Base-by-base conservation (phyloP, 176 grass and related monocot species). In the Aegilops sharonensis region DNA sequence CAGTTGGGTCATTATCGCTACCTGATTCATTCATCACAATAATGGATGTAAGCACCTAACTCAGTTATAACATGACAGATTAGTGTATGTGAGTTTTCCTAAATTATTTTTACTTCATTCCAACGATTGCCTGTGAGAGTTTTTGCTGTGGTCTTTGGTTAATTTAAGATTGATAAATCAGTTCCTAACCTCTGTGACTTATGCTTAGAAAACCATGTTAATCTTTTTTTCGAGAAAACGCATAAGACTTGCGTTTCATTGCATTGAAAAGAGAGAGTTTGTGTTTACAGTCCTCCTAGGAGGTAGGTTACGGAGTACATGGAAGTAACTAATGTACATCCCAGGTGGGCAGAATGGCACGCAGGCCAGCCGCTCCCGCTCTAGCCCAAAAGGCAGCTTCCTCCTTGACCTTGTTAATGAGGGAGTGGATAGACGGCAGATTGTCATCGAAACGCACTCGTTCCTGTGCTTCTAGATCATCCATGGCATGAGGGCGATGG, bases 11-110 rank as follows among this genome's bases (percentile, higher is more conserved):
- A 61, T 85, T 98, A 72, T 85, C 83, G 69, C 82, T 98, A 62
- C 89, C 92, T 83, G 97, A 98, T 94, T 91, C 88, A 78, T 76
- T 94, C 57, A 89, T 98, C 81, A 98, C 97, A 39, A 91, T 98
- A 75, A 98, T 98, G 97, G 97, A 98, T 92, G 97, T 98, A 95
- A 89, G 97, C 87, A 80, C 69, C 82, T 64, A 76, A 66, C 72
- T 71, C 74, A 78, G 42, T 85, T 72, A 45, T 42, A 34, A 67
- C 34, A 54, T 79, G 24, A 63, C 36, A 23, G 14, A 78, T 77
- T 66, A 25, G 42, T 50, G 17, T 60, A 75, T 77, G 47, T 39
- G 29, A 30, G 37, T 29, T 78, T 73, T 64, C 61, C 15, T 85
- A n/a, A 8, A 54, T 54, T 54, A 54, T 59, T 23, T 72, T 11